phyloP scores from a whole-genome alignment of 495 filamentous ascomycete species.

The Tuber indicum region DNA sequence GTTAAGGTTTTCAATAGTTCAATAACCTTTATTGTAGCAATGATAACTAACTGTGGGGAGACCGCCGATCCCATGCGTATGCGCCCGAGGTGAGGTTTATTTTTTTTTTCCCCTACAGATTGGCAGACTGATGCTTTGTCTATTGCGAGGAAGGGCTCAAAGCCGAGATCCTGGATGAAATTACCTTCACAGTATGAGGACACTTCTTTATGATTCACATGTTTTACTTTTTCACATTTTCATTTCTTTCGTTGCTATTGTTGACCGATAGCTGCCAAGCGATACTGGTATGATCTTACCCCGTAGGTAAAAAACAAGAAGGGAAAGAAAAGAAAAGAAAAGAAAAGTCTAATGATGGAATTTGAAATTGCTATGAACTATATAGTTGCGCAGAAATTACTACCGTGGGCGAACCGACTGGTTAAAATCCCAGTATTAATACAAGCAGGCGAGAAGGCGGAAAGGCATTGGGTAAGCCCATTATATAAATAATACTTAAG shows the following conservation, averaged over 20 bases:
- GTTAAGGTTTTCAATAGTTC: no score
- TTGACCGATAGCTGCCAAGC: background rate
- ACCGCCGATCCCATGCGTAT: no score
- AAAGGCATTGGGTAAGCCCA: background rate
- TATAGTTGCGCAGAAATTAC: background rate
- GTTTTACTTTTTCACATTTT: background rate
- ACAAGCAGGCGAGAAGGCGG: background rate
- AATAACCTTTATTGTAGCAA: no score
- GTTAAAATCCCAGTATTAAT: background rate
- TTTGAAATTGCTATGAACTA: background rate
- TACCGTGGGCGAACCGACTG: background rate
- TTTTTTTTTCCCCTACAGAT: background rate
- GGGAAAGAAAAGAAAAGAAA: background rate
- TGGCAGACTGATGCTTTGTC: constrained; percentile 48
- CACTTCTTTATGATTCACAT: constrained; percentile 50
- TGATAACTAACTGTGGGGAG: no score
- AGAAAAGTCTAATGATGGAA: background rate
- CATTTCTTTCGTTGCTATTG: background rate
- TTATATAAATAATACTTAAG: constrained; percentile 42
- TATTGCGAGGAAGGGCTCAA: constrained; percentile 68
- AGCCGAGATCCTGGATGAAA: constrained; percentile 63
- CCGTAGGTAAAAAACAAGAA: background rate
- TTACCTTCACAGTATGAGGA: constrained; percentile 64
- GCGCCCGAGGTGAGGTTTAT: constrained; percentile 45
- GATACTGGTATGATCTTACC: background rate